Evolutionary conservation across 2,329 filamentous ascomycete genomes (phyloP).

Genomic region (Aspergillus nomiae): DNA sequence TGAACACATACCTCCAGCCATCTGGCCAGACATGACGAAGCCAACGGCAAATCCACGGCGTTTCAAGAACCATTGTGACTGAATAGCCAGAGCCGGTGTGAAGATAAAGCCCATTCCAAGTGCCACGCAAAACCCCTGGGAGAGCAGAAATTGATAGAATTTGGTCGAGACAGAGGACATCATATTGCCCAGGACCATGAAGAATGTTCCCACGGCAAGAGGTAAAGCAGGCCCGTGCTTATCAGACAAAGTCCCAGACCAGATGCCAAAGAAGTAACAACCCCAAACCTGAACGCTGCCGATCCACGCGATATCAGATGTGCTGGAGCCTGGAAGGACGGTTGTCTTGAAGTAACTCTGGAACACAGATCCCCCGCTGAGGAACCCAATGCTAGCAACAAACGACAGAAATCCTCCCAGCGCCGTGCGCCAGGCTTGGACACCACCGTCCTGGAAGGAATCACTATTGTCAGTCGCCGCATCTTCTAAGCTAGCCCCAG

Average conservation of each 20-base stretch:
- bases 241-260: slow-evolving; percentile 1
- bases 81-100: slow-evolving; percentile 13
- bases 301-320: slow-evolving; percentile 1
- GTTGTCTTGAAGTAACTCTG: background rate
- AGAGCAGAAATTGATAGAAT: slow-evolving; percentile 12
- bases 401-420: slow-evolving; percentile 5
- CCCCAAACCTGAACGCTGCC: slow-evolving; percentile 13
- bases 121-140: slow-evolving; percentile 13
- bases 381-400: slow-evolving; percentile 11
- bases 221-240: slow-evolving; percentile 1
- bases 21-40: slow-evolving; percentile 14
- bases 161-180: background rate
- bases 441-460: background rate
- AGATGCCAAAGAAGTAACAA: slow-evolving; percentile 14
- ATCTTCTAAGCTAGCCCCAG: background rate
- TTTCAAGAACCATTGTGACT: slow-evolving; percentile 6
- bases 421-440: slow-evolving; percentile 9
- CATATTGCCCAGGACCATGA: background rate
- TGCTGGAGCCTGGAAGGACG: background rate
- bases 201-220: slow-evolving; percentile 8
- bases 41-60: slow-evolving; percentile 15
- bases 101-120: slow-evolving; percentile 11
- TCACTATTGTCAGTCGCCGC: background rate
- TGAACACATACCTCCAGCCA: slow-evolving; percentile 9
- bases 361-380: slow-evolving; percentile 11